Conservation (phyloP, 495 filamentous ascomycete genomes). For the Penicillium robsamsonii region DNA sequence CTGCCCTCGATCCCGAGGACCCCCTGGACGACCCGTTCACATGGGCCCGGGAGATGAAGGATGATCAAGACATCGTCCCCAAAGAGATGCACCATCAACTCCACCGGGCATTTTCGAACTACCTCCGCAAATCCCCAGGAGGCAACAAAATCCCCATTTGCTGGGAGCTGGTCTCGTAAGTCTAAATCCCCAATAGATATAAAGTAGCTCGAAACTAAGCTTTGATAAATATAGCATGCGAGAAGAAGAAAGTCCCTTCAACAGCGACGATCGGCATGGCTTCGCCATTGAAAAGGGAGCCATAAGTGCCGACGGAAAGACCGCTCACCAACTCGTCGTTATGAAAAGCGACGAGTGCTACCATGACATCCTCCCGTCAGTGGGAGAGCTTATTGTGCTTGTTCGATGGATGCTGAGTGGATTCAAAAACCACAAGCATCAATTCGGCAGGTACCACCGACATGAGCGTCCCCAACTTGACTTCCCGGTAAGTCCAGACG, state of each 20-base stretch:
- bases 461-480: not conserved
- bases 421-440: not conserved
- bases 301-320: not conserved
- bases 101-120: not conserved
- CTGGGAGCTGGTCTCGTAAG: not conserved
- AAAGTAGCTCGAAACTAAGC: not conserved
- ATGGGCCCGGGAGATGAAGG: not conserved
- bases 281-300: constrained; percentile 3
- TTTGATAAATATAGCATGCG: not conserved
- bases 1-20: not conserved
- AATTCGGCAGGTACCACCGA: not conserved
- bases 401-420: constrained; percentile 10
- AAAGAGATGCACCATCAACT: constrained; percentile 1
- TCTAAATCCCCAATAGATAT: not conserved
- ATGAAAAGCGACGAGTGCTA: constrained; percentile 1
- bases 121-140: not conserved
- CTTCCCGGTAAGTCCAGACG: constrained; percentile 3
- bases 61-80: not conserved
- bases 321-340: not conserved
- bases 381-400: constrained; percentile 7
- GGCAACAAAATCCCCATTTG: not conserved
- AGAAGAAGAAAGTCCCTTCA: not conserved
- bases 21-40: constrained; percentile 1
- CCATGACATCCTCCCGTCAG: not conserved
- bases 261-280: constrained; percentile 8